phyloP scores from a whole-genome alignment of 2,329 filamentous ascomycete genomes.

The Alternaria metachromatica region DNA sequence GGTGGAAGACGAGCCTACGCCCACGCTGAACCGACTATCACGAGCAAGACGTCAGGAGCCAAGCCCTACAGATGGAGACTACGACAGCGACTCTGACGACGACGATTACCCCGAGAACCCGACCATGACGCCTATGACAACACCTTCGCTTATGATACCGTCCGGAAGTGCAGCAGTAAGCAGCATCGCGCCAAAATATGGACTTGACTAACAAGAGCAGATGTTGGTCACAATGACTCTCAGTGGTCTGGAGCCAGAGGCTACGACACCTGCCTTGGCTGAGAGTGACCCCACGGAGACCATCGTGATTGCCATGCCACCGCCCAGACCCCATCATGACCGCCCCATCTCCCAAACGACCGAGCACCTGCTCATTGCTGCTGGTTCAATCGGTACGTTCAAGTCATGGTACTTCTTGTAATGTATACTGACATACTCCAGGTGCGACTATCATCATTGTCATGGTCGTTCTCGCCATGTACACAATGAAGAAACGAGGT shows the following conservation, averaged over 20 bases:
- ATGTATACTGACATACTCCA: conserved; percentile 25
- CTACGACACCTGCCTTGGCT: conserved; percentile 27
- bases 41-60: conserved; percentile 22
- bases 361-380: conserved; percentile 50
- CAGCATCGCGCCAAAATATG: neutral
- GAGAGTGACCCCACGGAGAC: conserved; percentile 35
- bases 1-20: conserved; percentile 22
- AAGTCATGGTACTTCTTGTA: neutral
- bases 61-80: conserved; percentile 5
- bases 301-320: conserved; percentile 30
- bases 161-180: conserved; percentile 31
- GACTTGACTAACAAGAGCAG: conserved; percentile 29
- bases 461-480: conserved; percentile 44
- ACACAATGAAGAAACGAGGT: conserved; percentile 49
- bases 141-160: conserved; percentile 6
- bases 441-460: conserved; percentile 49
- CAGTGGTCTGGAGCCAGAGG: conserved; percentile 8
- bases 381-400: conserved; percentile 48
- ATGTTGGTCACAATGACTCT: conserved; percentile 32
- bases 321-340: conserved; percentile 18
- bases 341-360: conserved; percentile 43
- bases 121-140: neutral
- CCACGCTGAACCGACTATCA: conserved; percentile 23
- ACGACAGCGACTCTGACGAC: conserved; percentile 25
- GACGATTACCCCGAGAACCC: conserved; percentile 9